Evolutionary conservation across 768 basidiomycete species (phyloP), one percentile per base, ranked within the genome.

Genomic region (Xerocomellus chrysenteron): DNA sequence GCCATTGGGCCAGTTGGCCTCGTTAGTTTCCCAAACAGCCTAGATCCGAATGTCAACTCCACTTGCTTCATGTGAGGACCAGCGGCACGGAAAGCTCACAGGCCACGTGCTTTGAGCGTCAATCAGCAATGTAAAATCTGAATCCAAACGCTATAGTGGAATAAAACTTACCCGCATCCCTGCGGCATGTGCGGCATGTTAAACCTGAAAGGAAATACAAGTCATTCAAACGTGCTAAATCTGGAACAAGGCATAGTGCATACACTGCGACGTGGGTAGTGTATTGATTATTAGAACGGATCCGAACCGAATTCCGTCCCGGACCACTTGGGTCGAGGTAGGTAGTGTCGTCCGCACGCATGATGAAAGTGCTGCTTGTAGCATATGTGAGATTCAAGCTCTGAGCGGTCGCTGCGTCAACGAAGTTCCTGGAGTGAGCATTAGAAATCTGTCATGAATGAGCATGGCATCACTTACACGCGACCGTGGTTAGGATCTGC

Each of bases 301-400:
- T 74, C 13, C 75, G 62, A 51, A 77, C 68, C 11, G 74, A 75
- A 52, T 77, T 71, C 19, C 76, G 65, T 41, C 75, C 75, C 1
- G 70, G 67, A 9, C 67, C 65, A 17, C 24, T 65, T 8, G 71
- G 1, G 2, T 62, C 48, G 41, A 76, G 66, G 9, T 65, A 55
- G 8, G 68, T 68, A 0, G 68, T 73, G 50, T 74, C 64, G 42
- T 76, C 76, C 16, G 74, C 73, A 4, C 75, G 75, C 62, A 76
- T 61, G 39, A 74, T 61, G 50, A 75, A 73, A 4, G 64, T 69
- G 37, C 69, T 19, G 8, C 53, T 49, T 2, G 64, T 60, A 4
- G 64, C 65, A 43, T 66, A 70, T 1, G 69, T 68, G 50, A 76
- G 64, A 47, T 67, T 66, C 30, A 68, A 54, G 4, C 32, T 57